Evolutionary conservation across 306 rosid genomes (phyloP).

Genomic region (Rosa multiflora): DNA sequence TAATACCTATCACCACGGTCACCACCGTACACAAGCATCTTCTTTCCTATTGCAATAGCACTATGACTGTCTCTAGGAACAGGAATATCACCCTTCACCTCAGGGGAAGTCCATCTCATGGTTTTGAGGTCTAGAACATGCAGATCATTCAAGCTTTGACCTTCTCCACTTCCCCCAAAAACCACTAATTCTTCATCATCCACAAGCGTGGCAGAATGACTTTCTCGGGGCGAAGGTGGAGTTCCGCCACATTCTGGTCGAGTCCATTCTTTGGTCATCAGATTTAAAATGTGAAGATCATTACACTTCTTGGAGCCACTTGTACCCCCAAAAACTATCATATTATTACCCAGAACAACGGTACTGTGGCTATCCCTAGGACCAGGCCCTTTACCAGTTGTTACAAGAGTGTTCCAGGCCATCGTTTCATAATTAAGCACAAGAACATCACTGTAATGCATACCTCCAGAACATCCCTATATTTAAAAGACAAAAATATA

Average conservation of each 20-base stretch:
- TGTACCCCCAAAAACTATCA: conserved; percentile 97
- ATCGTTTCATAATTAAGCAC: conserved; percentile 66
- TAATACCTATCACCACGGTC: conserved; percentile 86
- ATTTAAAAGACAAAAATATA: conserved; percentile 17
- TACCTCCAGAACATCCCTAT: conserved; percentile 97
- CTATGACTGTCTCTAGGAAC: conserved; percentile 92
- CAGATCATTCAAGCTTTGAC: conserved; percentile 84
- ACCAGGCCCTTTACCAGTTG: conserved; percentile 82
- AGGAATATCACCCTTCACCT: conserved; percentile 73
- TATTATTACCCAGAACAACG: conserved; percentile 51
- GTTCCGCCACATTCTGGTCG: conserved; percentile 68
- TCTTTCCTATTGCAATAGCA: conserved; percentile 66
- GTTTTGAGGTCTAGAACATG: conserved; percentile 68
- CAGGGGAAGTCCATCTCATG: conserved; percentile 76
- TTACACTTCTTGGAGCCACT: conserved; percentile 88
- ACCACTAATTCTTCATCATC: conserved; percentile 63
- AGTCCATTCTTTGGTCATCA: conserved; percentile 63
- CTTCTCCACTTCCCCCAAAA: conserved; percentile 98
- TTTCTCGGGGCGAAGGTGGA: conserved; percentile 88
- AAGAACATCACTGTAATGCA: conserved; percentile 84
- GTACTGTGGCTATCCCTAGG: conserved; percentile 96
- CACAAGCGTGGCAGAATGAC: conserved; percentile 81
- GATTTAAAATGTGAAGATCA: conserved; percentile 71
- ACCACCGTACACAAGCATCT: conserved; percentile 87
- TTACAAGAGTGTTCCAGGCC: conserved; percentile 65